Evolutionary conservation across 495 filamentous ascomycete species (phyloP), one percentile per base, ranked within the genome.

Genomic region (Penicillium subrubescens): DNA sequence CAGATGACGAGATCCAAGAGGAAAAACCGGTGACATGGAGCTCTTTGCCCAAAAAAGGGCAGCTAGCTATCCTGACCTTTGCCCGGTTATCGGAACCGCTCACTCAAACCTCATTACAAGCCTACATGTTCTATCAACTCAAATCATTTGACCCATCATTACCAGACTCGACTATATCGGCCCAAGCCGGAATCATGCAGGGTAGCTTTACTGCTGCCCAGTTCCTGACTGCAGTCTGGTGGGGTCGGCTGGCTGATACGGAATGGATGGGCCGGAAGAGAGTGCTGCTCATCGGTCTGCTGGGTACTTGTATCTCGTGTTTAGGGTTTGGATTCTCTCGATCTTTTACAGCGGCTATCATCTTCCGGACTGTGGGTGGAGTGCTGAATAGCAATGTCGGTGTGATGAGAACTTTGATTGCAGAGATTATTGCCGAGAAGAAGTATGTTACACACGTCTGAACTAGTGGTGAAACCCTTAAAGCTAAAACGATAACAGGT

Each of bases 371-470:
- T 25, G 59, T 94, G n/a, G 92, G 90, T 8, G 92, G 92, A 3
- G 81, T 85, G 11, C 77, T 92, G 65, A 95, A 96, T 75, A 92
- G 92, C 8, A 95, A 93, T 67, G 84, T 93, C 15, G 91, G 90
- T 4, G 91, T 94, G 6, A 87, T 93, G 83, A 82, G 91, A 65
- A 93, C 91, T 3, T 90, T 94, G 88, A 89, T 93, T 68, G 86
- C 86, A 43, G 91, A 94, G 78, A 93, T 88, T 59, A 84, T 93
- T 39, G 83, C 78, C 39, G 91, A 92, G 71, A 89, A 88, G 72
- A 86, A 83, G 80, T 82, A 62, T 25, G 76, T 67, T 37, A 48
- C 31, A 34, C 25, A 2, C 21, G 41, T 31, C 25, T 29, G 23
- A 23, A 29, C 39, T 27, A 48, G 14, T 15, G 8, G 19, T 8